These are phyloP conservation scores for Colletotrichum sp. DNA, from an alignment of 2,329 filamentous ascomycete species.

Conservation along the genomic window DNA sequence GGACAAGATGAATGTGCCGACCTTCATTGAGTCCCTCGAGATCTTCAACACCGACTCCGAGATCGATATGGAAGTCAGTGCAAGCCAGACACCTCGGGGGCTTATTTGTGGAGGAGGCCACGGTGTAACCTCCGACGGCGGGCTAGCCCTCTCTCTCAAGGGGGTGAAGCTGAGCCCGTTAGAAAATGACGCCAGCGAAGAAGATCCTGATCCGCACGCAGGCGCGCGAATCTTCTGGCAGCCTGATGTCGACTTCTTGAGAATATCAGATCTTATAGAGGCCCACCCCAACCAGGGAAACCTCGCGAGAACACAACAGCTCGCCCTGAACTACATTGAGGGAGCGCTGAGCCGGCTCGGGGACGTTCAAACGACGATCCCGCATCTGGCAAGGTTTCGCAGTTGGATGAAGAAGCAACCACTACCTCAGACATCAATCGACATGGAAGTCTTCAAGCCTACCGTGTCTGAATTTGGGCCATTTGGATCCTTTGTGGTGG, in stretches of 20 bases:
- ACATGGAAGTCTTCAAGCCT: not conserved
- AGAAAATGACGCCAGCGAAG: not conserved
- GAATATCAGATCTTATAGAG: not conserved
- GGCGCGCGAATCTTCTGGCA: constrained; percentile 3
- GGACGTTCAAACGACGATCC: not conserved
- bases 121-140: not conserved
- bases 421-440: not conserved
- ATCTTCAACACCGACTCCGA: not conserved
- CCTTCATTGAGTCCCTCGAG: not conserved
- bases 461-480: not conserved
- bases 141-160: not conserved
- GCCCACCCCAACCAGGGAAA: not conserved
- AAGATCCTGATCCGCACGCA: not conserved
- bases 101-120: not conserved
- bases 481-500: not conserved
- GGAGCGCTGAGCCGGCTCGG: not conserved
- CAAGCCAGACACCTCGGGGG: not conserved
- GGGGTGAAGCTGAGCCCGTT: not conserved
- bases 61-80: not conserved
- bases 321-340: not conserved
- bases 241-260: not conserved
- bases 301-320: not conserved
- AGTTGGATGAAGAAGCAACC: not conserved
- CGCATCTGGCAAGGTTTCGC: not conserved
- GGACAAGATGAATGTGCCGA: constrained; percentile 8